phyloP scores from a whole-genome alignment of 345 rosid species.

The Lumnitzera littorea region DNA sequence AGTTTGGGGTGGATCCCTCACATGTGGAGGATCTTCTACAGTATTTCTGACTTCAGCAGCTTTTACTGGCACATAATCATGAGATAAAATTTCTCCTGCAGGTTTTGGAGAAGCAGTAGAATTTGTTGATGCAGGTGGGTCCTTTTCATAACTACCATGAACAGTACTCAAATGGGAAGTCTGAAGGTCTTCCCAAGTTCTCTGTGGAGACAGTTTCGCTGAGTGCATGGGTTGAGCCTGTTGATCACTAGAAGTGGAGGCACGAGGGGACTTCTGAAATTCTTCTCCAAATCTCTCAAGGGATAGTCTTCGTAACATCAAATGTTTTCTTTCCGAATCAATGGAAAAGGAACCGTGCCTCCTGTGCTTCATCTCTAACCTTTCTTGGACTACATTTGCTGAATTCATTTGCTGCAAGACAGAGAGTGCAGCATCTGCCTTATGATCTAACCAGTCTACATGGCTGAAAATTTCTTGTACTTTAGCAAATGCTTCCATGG shows the following conservation, averaged over 20 bases:
- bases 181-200: constrained; percentile 8
- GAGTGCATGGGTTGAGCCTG: constrained; percentile 12
- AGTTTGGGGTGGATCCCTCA: constrained; percentile 10
- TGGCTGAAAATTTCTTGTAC: constrained; percentile 86
- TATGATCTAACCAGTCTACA: constrained; percentile 70
- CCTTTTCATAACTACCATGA: constrained; percentile 8
- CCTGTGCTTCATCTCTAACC: constrained; percentile 1
- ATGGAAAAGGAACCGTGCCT: constrained; percentile 22
- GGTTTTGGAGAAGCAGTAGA: constrained; percentile 25
- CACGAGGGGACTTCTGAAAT: neutral
- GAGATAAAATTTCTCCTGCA: constrained; percentile 19
- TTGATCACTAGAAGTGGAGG: neutral
- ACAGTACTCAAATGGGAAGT: constrained; percentile 1
- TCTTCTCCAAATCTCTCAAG: neutral
- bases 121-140: constrained; percentile 26
- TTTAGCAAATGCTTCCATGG: constrained; percentile 82
- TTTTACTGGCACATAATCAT: constrained; percentile 18
- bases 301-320: constrained; percentile 1
- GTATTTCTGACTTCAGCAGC: constrained; percentile 10
- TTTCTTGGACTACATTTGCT: constrained; percentile 43
- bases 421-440: constrained; percentile 61
- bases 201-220: constrained; percentile 17
- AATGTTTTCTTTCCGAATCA: constrained; percentile 14
- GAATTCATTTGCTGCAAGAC: constrained; percentile 69
- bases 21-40: constrained; percentile 9